Evolutionary conservation across 352 stramenopile species (phyloP), one percentile per base, ranked within the genome.

Genomic region (Phytophthora pisi): DNA sequence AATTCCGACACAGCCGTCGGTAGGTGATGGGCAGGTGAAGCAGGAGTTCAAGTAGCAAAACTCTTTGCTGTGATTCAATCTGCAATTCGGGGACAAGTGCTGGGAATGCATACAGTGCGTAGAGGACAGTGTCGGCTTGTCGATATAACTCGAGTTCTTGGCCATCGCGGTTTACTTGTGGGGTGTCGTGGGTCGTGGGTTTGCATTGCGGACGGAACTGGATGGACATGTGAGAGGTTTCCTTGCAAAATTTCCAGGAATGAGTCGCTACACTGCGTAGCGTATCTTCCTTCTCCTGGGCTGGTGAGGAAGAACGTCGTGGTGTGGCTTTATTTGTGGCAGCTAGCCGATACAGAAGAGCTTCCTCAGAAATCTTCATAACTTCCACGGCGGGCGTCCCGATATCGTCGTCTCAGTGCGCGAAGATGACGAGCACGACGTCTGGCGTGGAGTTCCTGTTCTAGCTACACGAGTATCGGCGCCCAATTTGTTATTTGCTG

Each of bases 1-100:
- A 88, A 55, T 87, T 82, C 59, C 71, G 72, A 15, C 43, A 58
- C 2, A 43, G 60, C 9, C 74, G 81, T 68, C 71, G 70, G 46
- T 89, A 86, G 20, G 20, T 20, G 68, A 26, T 66, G 51, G 31
- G 49, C 54, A 57, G 36, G 30, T 51, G 10, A 51, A n/a, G 15
- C 6, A 20, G 51, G 31, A 20, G 11, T 16, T 43, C 23, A 16
- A 34, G 18, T 28, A 11, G 31, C 30, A 23, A 30, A 40, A 31
- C 7, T 31, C 5, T 31, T 31, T 5, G 16, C 47, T 47, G 26
- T 16, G 52, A 28, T 65, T 57, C 52, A 62, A 68, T 68, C 51
- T 57, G 57, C 55, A 69, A 42, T 52, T 53, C 58, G 40, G 34
- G 36, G 5, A 45, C 18, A 20, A 20, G 20, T 20, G 20, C 20